Base-by-base conservation (phyloP, 805 yeast species). In the Lachancea fermentati region DNA sequence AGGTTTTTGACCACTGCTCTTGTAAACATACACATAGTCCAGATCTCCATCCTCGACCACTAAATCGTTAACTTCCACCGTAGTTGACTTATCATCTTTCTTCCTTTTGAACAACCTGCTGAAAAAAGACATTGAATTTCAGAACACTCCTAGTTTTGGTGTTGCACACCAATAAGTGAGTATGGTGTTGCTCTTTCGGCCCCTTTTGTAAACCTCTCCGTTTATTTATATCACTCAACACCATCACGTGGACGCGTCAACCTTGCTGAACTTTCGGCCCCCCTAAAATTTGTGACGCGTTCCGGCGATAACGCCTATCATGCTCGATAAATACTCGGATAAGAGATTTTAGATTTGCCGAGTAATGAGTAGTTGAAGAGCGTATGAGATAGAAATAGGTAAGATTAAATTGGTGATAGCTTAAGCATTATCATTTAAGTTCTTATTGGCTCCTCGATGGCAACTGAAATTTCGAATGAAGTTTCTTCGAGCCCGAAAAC, bases 21-120 rank as follows among this genome's bases (percentile, higher is more conserved):
- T 22, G 30, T 34, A 24, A 6, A 39, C 42, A 37, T 49, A 42
- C 25, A 45, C 53, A 34, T 46, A 49, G 30, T 46, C 53, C 8
- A 36, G 41, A 30, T 47, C 53, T 14, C 42, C 46, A 18, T 24
- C 18, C 9, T 17, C 32, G 25, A 29, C 34, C 29, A 19, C 32
- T 26, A 26, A 15, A 6, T n/a, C 29, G 29, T 29, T 4, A 4
- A 16, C 32, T 31, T 24, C 24, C 5, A 9, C 24, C 24, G 19
- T 18, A 18, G 35, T 24, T n/a, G 14, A 9, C 6, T 8, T 25
- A 5, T n/a, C 28, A 17, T 28, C 32, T 11, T 38, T 24, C 24
- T 32, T 26, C 18, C 41, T 32, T 12, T 19, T 26, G 26, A 38
- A 38, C 5, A 38, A 31, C 26, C 30, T 38, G 18, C 30, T 38